Evolutionary conservation across 805 yeast species (phyloP), one percentile per base, ranked within the genome.

Genomic region (Nakazawaea sp.): DNA sequence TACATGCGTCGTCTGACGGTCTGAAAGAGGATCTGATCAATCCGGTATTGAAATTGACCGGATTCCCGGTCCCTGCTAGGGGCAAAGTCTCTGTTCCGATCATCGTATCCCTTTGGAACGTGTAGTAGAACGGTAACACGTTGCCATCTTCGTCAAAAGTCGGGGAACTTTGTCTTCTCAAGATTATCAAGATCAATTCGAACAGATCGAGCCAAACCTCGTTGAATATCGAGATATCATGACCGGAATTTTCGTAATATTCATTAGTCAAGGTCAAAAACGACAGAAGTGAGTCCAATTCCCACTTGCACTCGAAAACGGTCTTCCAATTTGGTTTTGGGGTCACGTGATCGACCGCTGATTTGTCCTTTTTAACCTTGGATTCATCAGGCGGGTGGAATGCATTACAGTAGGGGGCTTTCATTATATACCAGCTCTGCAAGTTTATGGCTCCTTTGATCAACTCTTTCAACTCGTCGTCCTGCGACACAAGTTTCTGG

Each of bases 231-330:
- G 66, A 53, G 1, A 72, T 57, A 1, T 53, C 48, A 45, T 78
- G 83, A 2, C 59, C 62, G 0, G 87, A 72, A 34, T 68, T 56
- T 30, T 64, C 72, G 45, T 61, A 78, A 53, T 81, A 88, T 41
- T 81, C 90, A 50, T 80, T 83, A 6, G 84, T 66, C 40, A 87
- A 59, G 0, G 88, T 81, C 40, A 87, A 61, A 48, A 87, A 87
- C 4, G 92, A 79, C 0, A 95, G 95, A 35, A 87, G 59, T 2
- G 92, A 81, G 57, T 87, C 96, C 39, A 87, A 64, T 53, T 87
- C 96, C 66, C 83, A 87, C 53, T 87, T 87, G 59, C 96, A 87
- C 53, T 87, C 96, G 57, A 85, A 87, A 1, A 84, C 94, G 18
- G 64, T 64, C 13, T 55, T 54, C 78, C 88, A 83, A 42, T 82